These are phyloP conservation scores for Magnaporthiopsis incrustans DNA, from an alignment of 2,329 filamentous ascomycete species.

Conservation along the genomic window DNA sequence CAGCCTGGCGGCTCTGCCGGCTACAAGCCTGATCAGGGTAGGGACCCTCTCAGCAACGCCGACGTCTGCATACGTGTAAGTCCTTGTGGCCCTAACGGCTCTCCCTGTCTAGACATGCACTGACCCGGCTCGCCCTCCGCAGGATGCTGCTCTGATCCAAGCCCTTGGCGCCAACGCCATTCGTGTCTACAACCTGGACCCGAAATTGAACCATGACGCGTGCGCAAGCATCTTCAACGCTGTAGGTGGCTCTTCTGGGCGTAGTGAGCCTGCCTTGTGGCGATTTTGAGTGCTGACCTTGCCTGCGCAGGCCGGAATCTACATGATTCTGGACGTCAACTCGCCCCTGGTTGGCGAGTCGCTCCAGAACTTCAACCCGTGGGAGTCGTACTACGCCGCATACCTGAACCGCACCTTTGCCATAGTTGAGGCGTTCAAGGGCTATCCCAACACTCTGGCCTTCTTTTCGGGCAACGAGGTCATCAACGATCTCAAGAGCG, in stretches of 20 bases:
- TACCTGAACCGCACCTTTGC: constrained; percentile 62
- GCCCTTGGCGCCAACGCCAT: constrained; percentile 57
- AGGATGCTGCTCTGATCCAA: constrained; percentile 58
- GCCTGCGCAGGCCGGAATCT: constrained; percentile 48
- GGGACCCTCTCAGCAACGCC: constrained; percentile 53
- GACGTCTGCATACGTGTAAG: constrained; percentile 44
- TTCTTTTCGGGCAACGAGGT: constrained; percentile 79
- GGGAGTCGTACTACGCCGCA: constrained; percentile 47
- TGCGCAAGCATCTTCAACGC: constrained; percentile 63
- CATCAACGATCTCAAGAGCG: constrained; percentile 57
- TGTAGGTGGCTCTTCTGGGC: constrained; percentile 20
- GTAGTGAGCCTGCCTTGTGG: not conserved
- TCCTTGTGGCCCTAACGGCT: not conserved
- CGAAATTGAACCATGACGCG: constrained; percentile 56
- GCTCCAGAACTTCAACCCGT: constrained; percentile 45
- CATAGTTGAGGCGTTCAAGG: constrained; percentile 58
- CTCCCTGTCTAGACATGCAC: not conserved
- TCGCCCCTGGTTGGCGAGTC: constrained; percentile 52
- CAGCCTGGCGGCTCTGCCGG: constrained; percentile 59
- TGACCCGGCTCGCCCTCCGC: not conserved
- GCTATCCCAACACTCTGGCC: constrained; percentile 58
- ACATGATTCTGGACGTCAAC: constrained; percentile 63
- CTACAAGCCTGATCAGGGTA: constrained; percentile 44
- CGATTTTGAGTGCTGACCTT: not conserved
- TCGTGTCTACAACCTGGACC: constrained; percentile 62